Evolutionary conservation across 768 basidiomycete genomes (phyloP), one percentile per base, ranked within the genome.

Genomic region (Pleurotus tuber-regium): DNA sequence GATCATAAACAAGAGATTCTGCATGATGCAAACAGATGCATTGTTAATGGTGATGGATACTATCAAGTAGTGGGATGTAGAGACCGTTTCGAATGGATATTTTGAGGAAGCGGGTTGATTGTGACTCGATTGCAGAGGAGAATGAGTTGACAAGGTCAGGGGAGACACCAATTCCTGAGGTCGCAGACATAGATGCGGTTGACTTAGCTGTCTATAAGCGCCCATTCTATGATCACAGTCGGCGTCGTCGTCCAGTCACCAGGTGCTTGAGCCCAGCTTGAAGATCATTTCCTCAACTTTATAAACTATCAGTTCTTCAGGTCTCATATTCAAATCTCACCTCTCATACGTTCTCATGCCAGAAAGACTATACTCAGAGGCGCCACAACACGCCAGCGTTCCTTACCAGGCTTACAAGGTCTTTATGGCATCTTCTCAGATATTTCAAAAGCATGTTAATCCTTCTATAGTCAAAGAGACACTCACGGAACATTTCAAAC

Each of bases 81-180:
- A 61, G 67, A 91, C 91, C 91, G 64, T 92, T 82, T 54, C 70
- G 69, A 62, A 93, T 91, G 41, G 77, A 75, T 55, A 92, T 75
- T 65, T 89, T 89, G 69, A 93, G 71, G 67, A 92, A 92, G 36
- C 91, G 80, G 50, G 76, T 70, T 31, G 70, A 63, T 52, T 67
- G 72, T 1, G 76, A 66, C 46, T 75, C 72, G 25, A 82, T 67
- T 4, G 85, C 83, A 28, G 75, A 62, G n/a, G 84, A 75, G 60
- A 91, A 90, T 16, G 63, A 66, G 2, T 73, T 65, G 2, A 73
- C 60, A 41, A 92, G 79, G 42, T 85, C 79, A 43, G 72, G 68
- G 12, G 86, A 81, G 47, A 83, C 75, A 29, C 68, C 65, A 60
- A 92, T 91, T 21, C 87, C 89, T 56, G 87, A 89, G 4, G 77